Evolutionary conservation across 2,329 filamentous ascomycete genomes (phyloP), one percentile per base, ranked within the genome.

Genomic region (Paecilomyces sp.): DNA sequence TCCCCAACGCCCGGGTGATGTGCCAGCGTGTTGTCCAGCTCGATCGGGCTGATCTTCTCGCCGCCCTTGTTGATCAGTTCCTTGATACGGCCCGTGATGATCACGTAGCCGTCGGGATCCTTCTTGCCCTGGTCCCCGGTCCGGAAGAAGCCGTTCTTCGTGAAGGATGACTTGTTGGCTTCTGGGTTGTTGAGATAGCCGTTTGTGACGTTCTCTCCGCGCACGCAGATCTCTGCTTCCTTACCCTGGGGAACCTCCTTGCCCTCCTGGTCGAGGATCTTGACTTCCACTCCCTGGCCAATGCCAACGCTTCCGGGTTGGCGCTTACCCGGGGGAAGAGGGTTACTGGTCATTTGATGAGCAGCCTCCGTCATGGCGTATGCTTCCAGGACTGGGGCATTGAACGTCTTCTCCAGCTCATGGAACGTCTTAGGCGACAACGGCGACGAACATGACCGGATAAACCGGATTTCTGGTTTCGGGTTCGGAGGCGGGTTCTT

Each of bases 321-420:
- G 67, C 90, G 85, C 76, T 89, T 87, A 18, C 80, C 87, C 0
- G 85, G 84, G 2, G 90, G 89, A 0, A 89, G 79, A 22, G 86
- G 87, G 77, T 88, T 89, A 28, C 73, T 75, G 41, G 73, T 75
- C 73, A 76, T 76, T 59, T 76, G 74, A 60, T 76, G 74, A 1
- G 91, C 86, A 6, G 90, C 91, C 78, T 95, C 91, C 50, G 91
- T 95, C 91, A 96, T 96, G 65, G 91, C 91, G 69, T 95, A 95
- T 9, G 91, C 91, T 77, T 95, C 91, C 18, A 96, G 82, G 0
- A 96, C 91, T 0, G 91, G 91, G 0, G 91, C 90, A 56, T 85
- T 81, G 72, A 92, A 90, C 0, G 85, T 82, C 67, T 85, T 82
- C 70, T 95, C 91, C 4, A 96, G 83, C 67, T 91, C 87, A 63